These are phyloP conservation scores for Geotrichum europaeum DNA, from an alignment of 1,139 yeast species.

Conservation along the genomic window DNA sequence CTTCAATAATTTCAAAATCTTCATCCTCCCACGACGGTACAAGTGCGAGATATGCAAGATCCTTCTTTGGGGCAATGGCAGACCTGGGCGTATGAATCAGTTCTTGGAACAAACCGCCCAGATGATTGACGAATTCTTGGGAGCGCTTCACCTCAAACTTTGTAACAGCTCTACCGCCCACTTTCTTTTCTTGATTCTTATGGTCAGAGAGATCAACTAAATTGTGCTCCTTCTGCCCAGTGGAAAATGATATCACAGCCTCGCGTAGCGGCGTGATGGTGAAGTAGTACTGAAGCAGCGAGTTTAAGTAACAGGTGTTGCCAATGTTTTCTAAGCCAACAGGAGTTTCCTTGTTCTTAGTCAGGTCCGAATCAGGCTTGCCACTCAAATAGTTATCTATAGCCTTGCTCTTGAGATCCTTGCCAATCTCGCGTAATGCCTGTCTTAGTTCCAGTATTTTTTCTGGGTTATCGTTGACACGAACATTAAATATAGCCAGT, in stretches of 20 bases:
- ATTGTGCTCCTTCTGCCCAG: conserved; percentile 26
- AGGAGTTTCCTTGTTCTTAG: conserved; percentile 9
- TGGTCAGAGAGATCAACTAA: conserved; percentile 16
- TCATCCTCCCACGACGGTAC: conserved; percentile 50
- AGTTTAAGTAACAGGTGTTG: conserved; percentile 89
- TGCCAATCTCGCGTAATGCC: conserved; percentile 34
- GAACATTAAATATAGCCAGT: conserved; percentile 30
- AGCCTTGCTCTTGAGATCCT: conserved; percentile 25
- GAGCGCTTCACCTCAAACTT: conserved; percentile 70
- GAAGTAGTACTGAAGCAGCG: conserved; percentile 82
- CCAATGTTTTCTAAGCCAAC: conserved; percentile 85
- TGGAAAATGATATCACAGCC: conserved; percentile 48
- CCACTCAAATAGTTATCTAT: conserved; percentile 26
- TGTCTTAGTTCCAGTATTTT: conserved; percentile 31
- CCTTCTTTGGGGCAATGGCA: conserved; percentile 75
- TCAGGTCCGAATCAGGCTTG: conserved; percentile 16
- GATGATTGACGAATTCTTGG: conserved; percentile 67
- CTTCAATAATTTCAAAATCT: conserved; percentile 15
- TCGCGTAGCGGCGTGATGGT: conserved; percentile 77
- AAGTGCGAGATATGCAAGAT: conserved; percentile 82
- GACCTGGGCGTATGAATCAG: conserved; percentile 59
- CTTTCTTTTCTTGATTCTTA: conserved; percentile 39
- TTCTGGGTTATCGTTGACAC: conserved; percentile 30
- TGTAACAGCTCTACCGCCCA: conserved; percentile 82
- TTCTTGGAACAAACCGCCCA: conserved; percentile 60